phyloP scores from a whole-genome alignment of 768 basidiomycete genomes.

The Leccinum uliginosum region DNA sequence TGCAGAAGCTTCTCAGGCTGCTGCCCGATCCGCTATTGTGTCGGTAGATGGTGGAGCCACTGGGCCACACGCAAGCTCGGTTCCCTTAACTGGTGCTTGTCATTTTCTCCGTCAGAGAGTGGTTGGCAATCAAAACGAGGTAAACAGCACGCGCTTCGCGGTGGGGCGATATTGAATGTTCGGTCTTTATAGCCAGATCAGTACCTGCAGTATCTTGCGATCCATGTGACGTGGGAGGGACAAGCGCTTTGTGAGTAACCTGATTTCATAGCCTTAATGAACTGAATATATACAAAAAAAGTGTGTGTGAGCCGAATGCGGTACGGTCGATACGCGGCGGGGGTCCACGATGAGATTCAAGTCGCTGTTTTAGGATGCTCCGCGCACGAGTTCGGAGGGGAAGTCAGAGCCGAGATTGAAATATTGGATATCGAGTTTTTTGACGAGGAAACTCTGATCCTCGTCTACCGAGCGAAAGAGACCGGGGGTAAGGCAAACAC shows the following conservation, averaged over 20 bases:
- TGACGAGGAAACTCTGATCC: conserved; percentile 65
- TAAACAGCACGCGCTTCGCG: conserved; percentile 31
- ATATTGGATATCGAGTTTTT: conserved; percentile 73
- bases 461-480: conserved; percentile 53
- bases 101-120: conserved; percentile 53
- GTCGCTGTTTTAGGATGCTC: conserved; percentile 51
- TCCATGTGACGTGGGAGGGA: conserved; percentile 39
- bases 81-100: conserved; percentile 27
- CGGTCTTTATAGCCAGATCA: conserved; percentile 36
- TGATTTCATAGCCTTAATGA: conserved; percentile 19
- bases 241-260: conserved; percentile 44
- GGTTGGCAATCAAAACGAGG: conserved; percentile 45
- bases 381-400: conserved; percentile 31
- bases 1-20: conserved; percentile 55
- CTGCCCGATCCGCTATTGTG: conserved; percentile 55
- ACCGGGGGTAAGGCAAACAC: conserved; percentile 41
- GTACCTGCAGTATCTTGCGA: conserved; percentile 50
- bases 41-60: conserved; percentile 28
- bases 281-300: conserved; percentile 37
- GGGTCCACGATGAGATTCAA: conserved; percentile 37
- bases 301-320: conserved; percentile 56
- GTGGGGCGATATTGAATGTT: conserved; percentile 24
- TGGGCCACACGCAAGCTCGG: conserved; percentile 29
- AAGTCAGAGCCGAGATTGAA: conserved; percentile 37
- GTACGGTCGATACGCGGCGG: conserved; percentile 39